Evolutionary conservation across 2,329 filamentous ascomycete genomes (phyloP).

Genomic region (Aspergillus melleus): DNA sequence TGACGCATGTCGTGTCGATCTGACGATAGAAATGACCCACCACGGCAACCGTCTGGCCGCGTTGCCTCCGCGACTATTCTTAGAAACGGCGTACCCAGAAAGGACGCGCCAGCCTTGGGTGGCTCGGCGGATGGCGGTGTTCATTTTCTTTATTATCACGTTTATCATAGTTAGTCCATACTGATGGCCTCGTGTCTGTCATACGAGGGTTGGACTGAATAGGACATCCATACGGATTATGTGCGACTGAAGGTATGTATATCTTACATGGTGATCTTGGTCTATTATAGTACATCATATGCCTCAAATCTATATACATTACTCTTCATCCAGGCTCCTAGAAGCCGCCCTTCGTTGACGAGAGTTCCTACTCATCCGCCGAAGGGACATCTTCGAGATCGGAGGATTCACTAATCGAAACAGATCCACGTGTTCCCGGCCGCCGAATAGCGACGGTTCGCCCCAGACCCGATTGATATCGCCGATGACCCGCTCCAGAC

Average conservation of each 20-base stretch:
- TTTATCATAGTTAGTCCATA: too few relatives aligned
- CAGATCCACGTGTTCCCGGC: constrained; percentile 20
- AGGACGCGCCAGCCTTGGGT: background rate
- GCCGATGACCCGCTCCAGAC: constrained; percentile 27
- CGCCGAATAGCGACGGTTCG: constrained; percentile 28
- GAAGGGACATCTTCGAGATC: constrained; percentile 12
- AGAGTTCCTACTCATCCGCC: constrained; percentile 3
- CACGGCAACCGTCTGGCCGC: constrained; percentile 9
- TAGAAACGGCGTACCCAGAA: constrained; percentile 5
- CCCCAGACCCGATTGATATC: constrained; percentile 40
- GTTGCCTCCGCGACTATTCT: constrained; percentile 18
- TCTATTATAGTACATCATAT: background rate
- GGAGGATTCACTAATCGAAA: constrained; percentile 26
- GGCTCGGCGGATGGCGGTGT: background rate
- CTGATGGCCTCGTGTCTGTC: background rate
- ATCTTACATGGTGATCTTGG: too few relatives aligned
- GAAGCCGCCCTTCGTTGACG: background rate
- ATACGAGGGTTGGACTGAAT: background rate
- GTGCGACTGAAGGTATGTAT: too few relatives aligned
- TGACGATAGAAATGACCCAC: background rate
- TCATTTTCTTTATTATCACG: too few relatives aligned
- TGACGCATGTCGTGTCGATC: constrained; percentile 13
- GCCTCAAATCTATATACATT: background rate
- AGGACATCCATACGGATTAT: background rate
- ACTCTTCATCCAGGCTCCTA: background rate